These are phyloP conservation scores for Colletotrichum sp. DNA, from an alignment of 2,329 filamentous ascomycete species.

Conservation along the genomic window DNA sequence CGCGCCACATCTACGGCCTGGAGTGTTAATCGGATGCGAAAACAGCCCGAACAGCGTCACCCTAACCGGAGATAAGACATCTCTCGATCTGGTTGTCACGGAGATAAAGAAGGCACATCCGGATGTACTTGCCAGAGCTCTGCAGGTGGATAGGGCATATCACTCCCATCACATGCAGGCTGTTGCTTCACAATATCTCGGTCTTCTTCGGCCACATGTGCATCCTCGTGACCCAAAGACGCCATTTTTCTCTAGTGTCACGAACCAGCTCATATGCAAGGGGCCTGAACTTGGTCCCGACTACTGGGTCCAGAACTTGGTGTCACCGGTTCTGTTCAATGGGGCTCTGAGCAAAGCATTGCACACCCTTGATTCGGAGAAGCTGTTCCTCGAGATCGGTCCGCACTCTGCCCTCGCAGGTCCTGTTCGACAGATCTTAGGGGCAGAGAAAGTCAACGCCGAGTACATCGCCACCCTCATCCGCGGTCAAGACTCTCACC, in stretches of 20 bases:
- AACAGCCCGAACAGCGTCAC: constrained; percentile 35
- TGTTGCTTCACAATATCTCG: constrained; percentile 23
- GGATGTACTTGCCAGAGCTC: constrained; percentile 30
- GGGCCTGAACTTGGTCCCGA: not conserved
- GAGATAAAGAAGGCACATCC: constrained; percentile 30
- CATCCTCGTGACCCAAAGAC: not conserved
- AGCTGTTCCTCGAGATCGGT: not conserved
- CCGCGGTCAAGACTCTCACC: not conserved
- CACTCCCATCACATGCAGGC: constrained; percentile 36
- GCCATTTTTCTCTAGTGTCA: constrained; percentile 28
- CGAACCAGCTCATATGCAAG: constrained; percentile 26
- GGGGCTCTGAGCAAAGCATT: not conserved
- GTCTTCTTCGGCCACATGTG: constrained; percentile 39
- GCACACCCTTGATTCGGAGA: not conserved
- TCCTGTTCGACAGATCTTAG: constrained; percentile 25
- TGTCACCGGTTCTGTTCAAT: not conserved
- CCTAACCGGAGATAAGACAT: constrained; percentile 25
- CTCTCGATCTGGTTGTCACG: constrained; percentile 27
- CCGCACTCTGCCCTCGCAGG: constrained; percentile 8
- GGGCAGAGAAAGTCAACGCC: constrained; percentile 24
- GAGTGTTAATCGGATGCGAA: constrained; percentile 32
- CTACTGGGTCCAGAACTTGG: constrained; percentile 6
- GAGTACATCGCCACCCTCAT: constrained; percentile 11
- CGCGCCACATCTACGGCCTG: constrained; percentile 26
- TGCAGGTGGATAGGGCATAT: constrained; percentile 46